Base-by-base conservation (phyloP, 768 basidiomycete genomes). In the Serendipita sp. region DNA sequence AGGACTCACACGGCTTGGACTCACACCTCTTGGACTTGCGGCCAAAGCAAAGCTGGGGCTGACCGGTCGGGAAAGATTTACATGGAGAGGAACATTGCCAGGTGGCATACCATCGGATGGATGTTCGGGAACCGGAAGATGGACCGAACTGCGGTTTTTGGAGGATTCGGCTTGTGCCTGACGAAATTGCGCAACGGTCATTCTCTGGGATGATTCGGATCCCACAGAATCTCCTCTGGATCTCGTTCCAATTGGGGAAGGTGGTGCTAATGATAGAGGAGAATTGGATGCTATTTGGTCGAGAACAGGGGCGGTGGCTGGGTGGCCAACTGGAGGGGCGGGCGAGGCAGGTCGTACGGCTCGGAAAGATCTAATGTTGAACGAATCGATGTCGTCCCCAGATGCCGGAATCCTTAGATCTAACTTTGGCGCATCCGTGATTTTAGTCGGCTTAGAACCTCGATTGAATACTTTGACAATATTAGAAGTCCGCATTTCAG, bases 181-280 rank as follows among this genome's bases (percentile, higher is more conserved):
- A 63, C 85, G 81, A 70, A 90, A 90, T 2, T 88, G 88, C 2
- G 86, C 88, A 36, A 90, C 84, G 5, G 86, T 86, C 29, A 90
- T 89, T 63, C 86, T 80, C 66, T 87, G 87, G 1, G 83, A 83
- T 3, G 82, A 76, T 44, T 87, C 84, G 2, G 85, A 85, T 16
- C 80, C 78, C 66, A 77, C 68, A 71, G 85, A 85, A 48, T 76
- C 74, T 23, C 78, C 81, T 68, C 87, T 79, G 15, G 82, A 80
- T 1, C 84, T 80, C 18, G 79, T 70, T 4, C 58, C 65, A 16
- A 71, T 66, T 40, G 76, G 67, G 15, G 74, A 73, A 23, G 71
- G 66, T 62, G 71, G 71, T 29, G 62, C 66, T 63, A 64, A 52
- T 48, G 65, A 34, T 3, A 69, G 34, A 29, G 64, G 68, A 64